Evolutionary conservation across 179 eudicot genomes (phyloP), one percentile per base, ranked within the genome.

Genomic region (Beta lomatogona): DNA sequence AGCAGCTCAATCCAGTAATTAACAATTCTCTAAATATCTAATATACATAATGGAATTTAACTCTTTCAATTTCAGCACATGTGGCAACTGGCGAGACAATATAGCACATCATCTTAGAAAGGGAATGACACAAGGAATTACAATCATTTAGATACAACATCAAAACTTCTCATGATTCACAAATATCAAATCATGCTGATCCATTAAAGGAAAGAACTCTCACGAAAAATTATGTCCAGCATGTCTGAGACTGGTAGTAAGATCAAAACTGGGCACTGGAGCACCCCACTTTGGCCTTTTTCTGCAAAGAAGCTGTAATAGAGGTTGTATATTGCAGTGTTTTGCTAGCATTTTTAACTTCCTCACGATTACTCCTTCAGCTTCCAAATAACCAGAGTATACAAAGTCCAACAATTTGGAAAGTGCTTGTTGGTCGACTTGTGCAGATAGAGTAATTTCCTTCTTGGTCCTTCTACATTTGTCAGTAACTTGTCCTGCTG

Each of bases 211-310:
- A 77, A 81, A 77, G 73, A 83, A 75, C 55, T 6, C 95, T 73
- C 90, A 95, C 99, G 97, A 92, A 76, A 83, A 87, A 25, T 83
- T 44, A 77, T 66, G 86, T 73, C 95, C 92, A 68, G 76, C 81
- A 76, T 84, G 89, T 76, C 91, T 90, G 57, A 95, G 94, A 83
- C 98, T 97, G 28, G 80, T 77, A 52, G 84, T 74, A 74, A 93
- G 89, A 88, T 92, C 90, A 83, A 89, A 88, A 78, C 28, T 83
- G 53, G 95, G 97, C 44, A 89, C 10, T 80, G 90, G 85, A 76
- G 89, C 80, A 31, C 88, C 97, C 97, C 99, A 92, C 72, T 75
- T 89, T 41, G 99, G 98, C 81, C 88, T 81, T 78, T 75, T 85
- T 53, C 83, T 84, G 82, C 82, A 66, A 58, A 95, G 91, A 84